Evolutionary conservation across 805 yeast genomes (phyloP), one percentile per base, ranked within the genome.

Genomic region (Metschnikowia lunata): DNA sequence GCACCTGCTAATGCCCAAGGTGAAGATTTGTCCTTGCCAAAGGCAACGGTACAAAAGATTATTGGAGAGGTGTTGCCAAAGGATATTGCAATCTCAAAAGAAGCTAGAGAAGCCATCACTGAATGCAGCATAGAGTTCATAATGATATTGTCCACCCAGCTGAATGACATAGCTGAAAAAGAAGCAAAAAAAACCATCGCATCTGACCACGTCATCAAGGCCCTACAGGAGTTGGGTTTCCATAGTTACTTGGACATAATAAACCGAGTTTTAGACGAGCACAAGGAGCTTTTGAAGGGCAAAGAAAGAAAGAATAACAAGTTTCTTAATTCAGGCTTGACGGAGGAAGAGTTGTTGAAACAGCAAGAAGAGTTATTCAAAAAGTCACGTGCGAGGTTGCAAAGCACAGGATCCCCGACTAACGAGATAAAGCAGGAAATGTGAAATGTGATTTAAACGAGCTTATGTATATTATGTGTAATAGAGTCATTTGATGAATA

Each of bases 151-250:
- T 85, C 97, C 9, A 88, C 96, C 3, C 96, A 89, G 66, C 84
- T 91, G 44, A 90, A 91, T 57, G 98, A 93, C 50, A 89, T 93
- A 52, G 98, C 98, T 1, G 98, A 93, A 56, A 85, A 85, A 56
- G 99, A 93, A 61, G 82, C 95, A 42, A 93, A 93, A 64, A 93
- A 93, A 66, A 93, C 99, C 2, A 93, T 93, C 36, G 95, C 97
- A 0, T 85, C 96, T 1, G 99, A 93, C 62, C 99, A 93, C 61
- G 97, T 93, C 32, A 76, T 91, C 50, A 85, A 83, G 58, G 97
- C 98, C 0, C 69, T 93, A 36, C 82, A 79, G 49, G 96, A 86
- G 57, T 72, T 93, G 43, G 99, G 96, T 26, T 93, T 88, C 63
- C 76, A 75, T 27, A 89, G 87, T 47, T 93, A 91, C 62, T 74